Evolutionary conservation across 2,329 filamentous ascomycete genomes (phyloP).

Genomic region (Pseudogymnoascus sp.): DNA sequence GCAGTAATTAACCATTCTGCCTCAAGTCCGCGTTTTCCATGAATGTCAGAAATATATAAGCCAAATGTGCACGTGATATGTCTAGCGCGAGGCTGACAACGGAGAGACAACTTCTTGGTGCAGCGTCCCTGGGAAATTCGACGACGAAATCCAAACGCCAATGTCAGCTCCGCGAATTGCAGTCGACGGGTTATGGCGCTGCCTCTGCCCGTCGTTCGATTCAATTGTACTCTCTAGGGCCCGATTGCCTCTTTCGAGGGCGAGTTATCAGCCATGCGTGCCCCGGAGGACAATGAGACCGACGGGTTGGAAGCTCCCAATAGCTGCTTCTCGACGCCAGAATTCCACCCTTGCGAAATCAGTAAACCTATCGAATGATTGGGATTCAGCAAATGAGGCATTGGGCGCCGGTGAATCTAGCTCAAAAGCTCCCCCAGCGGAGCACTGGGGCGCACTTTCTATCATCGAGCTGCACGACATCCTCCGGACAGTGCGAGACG

Average conservation of each 20-base stretch:
- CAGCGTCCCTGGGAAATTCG: not conserved
- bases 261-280: not conserved
- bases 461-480: slow-evolving; percentile 39
- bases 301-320: not conserved
- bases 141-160: slow-evolving; percentile 12
- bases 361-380: not conserved
- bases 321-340: not conserved
- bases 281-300: not conserved
- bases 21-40: not conserved
- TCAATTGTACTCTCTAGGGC: slow-evolving; percentile 27
- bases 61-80: not conserved
- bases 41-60: slow-evolving; percentile 3
- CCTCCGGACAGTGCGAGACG: slow-evolving; percentile 34
- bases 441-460: slow-evolving; percentile 23
- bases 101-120: not conserved
- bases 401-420: not conserved
- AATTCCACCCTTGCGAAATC: not conserved
- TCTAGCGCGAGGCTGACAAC: slow-evolving; percentile 1
- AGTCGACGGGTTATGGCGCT: slow-evolving; percentile 56
- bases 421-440: not conserved
- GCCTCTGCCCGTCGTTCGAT: slow-evolving; percentile 51
- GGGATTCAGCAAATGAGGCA: not conserved
- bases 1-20: not conserved
- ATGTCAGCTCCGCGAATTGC: slow-evolving; percentile 30
- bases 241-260: not conserved